Base-by-base conservation (phyloP, 768 basidiomycete genomes). In the Russula foetens region DNA sequence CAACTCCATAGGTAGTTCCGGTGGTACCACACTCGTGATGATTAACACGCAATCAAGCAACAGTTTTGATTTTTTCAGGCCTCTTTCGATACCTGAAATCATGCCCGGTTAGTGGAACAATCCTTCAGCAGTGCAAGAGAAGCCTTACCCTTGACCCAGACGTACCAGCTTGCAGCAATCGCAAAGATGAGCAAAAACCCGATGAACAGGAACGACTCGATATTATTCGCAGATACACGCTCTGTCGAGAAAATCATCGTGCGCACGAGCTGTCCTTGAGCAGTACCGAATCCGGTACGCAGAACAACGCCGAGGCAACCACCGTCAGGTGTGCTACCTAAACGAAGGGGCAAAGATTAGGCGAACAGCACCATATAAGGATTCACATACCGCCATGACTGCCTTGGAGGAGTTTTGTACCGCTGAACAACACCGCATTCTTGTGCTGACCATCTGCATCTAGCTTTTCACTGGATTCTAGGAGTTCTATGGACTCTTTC, bases 181-280 rank as follows among this genome's bases (percentile, higher is more conserved):
- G 97, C 97, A 69, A 99, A 98, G 63, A 98, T 90, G 56, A 98
- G 84, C 17, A 98, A 77, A 81, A 99, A 98, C 3, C 94, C 97
- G 62, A 99, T 98, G 76, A 99, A 99, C 59, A 98, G 74, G 84
- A 98, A 98, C 0, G 87, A 88, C 71, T 99, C 97, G 61, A 89
- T 52, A 72, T 96, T 98, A 75, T 98, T 98, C 26, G 97, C 97
- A 8, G 93, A 92, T 23, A 99, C 86, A 6, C 94, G 89, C 69
- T 99, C 97, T 0, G 92, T 94, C 15, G 92, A 94, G 77, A 98
- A 99, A 59, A 99, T 94, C 97, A 98, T 99, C 0, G 97, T 98
- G 47, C 96, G 80, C 33, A 99, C 95, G 35, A 99, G 84, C 73
- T 96, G 92, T 41, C 97, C 97, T 71, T 99, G 97, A 0, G 93